These are phyloP conservation scores for Mycena sanguinolenta DNA, from an alignment of 768 basidiomycete species.

Conservation along the genomic window DNA sequence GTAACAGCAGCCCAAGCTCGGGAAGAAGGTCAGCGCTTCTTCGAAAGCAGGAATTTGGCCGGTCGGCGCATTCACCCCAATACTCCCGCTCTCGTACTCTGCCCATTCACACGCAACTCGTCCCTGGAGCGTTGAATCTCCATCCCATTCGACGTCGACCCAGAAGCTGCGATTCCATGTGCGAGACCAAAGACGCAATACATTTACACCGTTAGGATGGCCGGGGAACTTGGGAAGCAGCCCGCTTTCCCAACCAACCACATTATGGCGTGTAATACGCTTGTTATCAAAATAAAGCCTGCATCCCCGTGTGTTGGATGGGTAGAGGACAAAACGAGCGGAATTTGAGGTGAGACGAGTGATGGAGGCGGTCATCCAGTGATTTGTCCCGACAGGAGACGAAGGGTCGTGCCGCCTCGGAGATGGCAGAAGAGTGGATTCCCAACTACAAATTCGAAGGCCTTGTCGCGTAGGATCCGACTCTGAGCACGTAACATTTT, in stretches of 20 bases:
- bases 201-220: slow-evolving; percentile 46
- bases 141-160: slow-evolving; percentile 66
- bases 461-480: slow-evolving; percentile 38
- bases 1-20: slow-evolving; percentile 76
- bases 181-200: slow-evolving; percentile 72
- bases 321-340: slow-evolving; percentile 65
- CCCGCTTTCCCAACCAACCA: slow-evolving; percentile 51
- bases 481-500: slow-evolving; percentile 47
- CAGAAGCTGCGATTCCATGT: slow-evolving; percentile 67
- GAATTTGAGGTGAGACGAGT: slow-evolving; percentile 56
- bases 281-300: slow-evolving; percentile 66
- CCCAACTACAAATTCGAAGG: slow-evolving; percentile 64
- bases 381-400: background rate
- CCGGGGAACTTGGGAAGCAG: slow-evolving; percentile 55
- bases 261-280: slow-evolving; percentile 57
- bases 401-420: slow-evolving; percentile 46
- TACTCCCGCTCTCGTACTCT: slow-evolving; percentile 72
- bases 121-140: slow-evolving; percentile 48
- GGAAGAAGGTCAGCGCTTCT: slow-evolving; percentile 73
- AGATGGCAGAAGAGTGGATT: slow-evolving; percentile 51
- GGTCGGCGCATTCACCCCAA: slow-evolving; percentile 55
- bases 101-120: slow-evolving; percentile 74
- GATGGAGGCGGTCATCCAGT: slow-evolving; percentile 61
- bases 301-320: slow-evolving; percentile 75
- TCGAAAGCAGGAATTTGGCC: slow-evolving; percentile 78